Evolutionary conservation across 768 basidiomycete genomes (phyloP).

Genomic region (Leucocoprinus birnbaumii): DNA sequence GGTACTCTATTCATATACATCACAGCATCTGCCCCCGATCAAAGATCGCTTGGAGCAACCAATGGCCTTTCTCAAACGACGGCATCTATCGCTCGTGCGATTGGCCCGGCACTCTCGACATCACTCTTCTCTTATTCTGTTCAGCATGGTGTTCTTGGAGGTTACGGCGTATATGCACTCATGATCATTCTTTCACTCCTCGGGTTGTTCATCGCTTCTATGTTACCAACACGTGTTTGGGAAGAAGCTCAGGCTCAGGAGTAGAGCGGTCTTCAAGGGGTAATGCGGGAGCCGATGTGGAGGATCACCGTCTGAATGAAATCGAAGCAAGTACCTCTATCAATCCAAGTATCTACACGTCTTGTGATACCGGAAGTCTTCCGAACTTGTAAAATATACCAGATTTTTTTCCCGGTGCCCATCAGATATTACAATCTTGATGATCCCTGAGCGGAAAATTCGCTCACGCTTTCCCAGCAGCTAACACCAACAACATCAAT

Average conservation of each 20-base stretch:
- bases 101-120: constrained; percentile 46
- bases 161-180: constrained; percentile 43
- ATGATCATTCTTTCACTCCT: constrained; percentile 29
- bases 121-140: constrained; percentile 53
- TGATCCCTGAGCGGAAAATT: too few relatives aligned
- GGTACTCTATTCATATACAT: constrained; percentile 50
- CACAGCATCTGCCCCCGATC: constrained; percentile 47
- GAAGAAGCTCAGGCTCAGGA: too few relatives aligned
- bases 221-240: constrained; percentile 36
- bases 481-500: not conserved
- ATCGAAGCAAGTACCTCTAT: too few relatives aligned
- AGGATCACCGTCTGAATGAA: too few relatives aligned
- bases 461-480: constrained; percentile 7
- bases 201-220: constrained; percentile 28
- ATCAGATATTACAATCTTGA: too few relatives aligned
- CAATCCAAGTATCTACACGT: too few relatives aligned
- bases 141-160: constrained; percentile 41
- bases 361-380: too few relatives aligned
- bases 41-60: constrained; percentile 45
- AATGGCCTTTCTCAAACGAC: constrained; percentile 49
- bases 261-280: too few relatives aligned
- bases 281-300: too few relatives aligned
- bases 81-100: constrained; percentile 41
- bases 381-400: too few relatives aligned
- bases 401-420: too few relatives aligned